Percentiles rank a stretch among this genome's conserved stretches.
These are phyloP conservation scores for Salvia sclarea DNA, from an alignment of 305 asterid genomes.

Conservation along the genomic window DNA sequence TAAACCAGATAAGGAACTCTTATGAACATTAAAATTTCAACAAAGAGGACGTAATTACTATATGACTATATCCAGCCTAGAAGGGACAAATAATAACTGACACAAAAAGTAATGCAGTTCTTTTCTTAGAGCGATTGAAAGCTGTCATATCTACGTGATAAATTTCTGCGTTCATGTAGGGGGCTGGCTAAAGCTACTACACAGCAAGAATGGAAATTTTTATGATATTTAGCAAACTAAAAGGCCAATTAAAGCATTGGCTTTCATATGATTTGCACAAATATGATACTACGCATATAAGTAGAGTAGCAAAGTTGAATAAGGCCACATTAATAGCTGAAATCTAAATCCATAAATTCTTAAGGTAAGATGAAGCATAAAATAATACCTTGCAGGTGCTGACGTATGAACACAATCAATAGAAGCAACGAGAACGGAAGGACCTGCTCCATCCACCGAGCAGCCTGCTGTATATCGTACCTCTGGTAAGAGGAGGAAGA, in stretches of 20 bases:
- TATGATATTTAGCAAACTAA: not conserved
- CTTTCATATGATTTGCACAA: slow-evolving; percentile 8
- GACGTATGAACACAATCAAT: slow-evolving; percentile 78
- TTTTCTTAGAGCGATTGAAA: not conserved
- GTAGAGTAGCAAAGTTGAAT: not conserved
- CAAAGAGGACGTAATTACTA: not conserved
- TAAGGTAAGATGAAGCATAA: slow-evolving; percentile 21
- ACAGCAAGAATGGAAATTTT: not conserved
- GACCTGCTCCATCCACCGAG: slow-evolving; percentile 83
- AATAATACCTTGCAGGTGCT: slow-evolving; percentile 72
- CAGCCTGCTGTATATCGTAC: slow-evolving; percentile 79
- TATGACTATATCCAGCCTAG: not conserved
- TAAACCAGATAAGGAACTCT: not conserved
- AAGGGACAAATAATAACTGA: not conserved
- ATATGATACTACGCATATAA: not conserved
- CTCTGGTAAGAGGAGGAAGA: slow-evolving; percentile 72
- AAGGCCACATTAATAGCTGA: not conserved
- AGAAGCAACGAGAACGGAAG: slow-evolving; percentile 81
- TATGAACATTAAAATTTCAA: not conserved
- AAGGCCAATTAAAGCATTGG: not conserved
- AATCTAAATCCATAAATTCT: not conserved
- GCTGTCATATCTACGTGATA: not conserved
- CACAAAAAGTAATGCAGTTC: not conserved
- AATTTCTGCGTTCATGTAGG: not conserved
- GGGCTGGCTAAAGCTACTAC: not conserved